Evolutionary conservation across 352 stramenopile genomes (phyloP), one percentile per base, ranked within the genome.

Genomic region (Pythium folliculosum): DNA sequence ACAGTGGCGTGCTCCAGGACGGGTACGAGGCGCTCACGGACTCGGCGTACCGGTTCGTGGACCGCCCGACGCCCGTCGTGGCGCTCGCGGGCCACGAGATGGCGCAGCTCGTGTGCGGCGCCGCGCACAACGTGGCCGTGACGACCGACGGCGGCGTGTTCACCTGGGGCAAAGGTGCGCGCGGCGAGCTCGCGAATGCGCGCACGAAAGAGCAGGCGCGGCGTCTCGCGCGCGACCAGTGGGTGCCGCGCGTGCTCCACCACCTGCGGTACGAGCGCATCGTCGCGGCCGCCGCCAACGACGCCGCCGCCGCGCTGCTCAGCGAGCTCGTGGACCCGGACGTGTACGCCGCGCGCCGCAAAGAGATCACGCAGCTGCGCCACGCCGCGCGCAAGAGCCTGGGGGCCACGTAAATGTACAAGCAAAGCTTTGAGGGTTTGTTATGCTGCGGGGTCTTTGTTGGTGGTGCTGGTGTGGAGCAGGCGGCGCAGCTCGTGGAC

Each of bases 1-100:
- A 61, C 5, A 7, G 52, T 13, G 17, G 54, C 0, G 60, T 65
- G 19, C 83, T 89, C 32, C 69, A 75, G 1, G 81, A 92, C 35
- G 84, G 84, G 1, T 91, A 91, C 50, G 84, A 92, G 38, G 81
- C 82, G 48, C 68, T 89, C n/a, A 92, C 84, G 1, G 82, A 91
- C 47, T 76, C 75, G 4, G 64, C 73, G 22, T 92, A 92, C 61
- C 78, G 76, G 13, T 91, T 80, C 47, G 70, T 88, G 19, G 72
- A 73, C 4, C 56, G 52, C 1, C 82, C 84, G 0, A 87, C 73
- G 21, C 63, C 64, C 0, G 62, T 91, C 27, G 69, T 76, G 17
- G 63, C 61, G 13, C 72, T 93, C 8, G 79, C 72, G 27, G 84
- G 84, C 6, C 40, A 82, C 14, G 73, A 85, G 50, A 66, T 93